Conservation (phyloP, 768 basidiomycete genomes). For the Auriculariales sp. region DNA sequence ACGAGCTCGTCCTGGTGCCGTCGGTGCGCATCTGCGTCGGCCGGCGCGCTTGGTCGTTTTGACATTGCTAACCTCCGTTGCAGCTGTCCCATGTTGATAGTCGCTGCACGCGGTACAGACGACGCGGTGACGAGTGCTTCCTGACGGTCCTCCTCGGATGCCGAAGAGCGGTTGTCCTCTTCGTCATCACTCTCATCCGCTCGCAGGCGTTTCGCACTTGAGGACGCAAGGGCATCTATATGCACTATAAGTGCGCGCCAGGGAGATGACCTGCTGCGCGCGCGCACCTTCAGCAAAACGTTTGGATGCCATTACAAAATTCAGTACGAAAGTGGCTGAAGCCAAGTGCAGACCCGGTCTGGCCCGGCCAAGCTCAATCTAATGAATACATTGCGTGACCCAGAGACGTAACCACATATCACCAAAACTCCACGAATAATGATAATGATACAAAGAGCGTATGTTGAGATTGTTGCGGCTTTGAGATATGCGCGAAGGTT, state of each 20-base stretch:
- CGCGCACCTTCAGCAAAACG: slow-evolving; percentile 7
- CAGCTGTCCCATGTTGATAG: slow-evolving; percentile 78
- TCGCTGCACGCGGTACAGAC: slow-evolving; percentile 41
- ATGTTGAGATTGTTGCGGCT: too few species aligned
- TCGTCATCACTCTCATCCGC: slow-evolving; percentile 38
- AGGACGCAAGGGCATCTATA: slow-evolving; percentile 9
- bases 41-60: slow-evolving; percentile 8
- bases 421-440: too few species aligned
- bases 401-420: too few species aligned
- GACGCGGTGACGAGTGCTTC: slow-evolving; percentile 13
- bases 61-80: slow-evolving; percentile 65
- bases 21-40: neutral
- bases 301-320: slow-evolving; percentile 9
- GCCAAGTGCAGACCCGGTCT: too few species aligned
- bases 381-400: too few species aligned
- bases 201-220: slow-evolving; percentile 26
- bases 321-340: too few species aligned
- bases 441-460: too few species aligned
- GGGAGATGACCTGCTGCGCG: neutral
- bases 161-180: slow-evolving; percentile 40
- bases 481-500: too few species aligned
- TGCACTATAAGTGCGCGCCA: neutral
- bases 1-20: slow-evolving; percentile 6
- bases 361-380: too few species aligned
- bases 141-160: slow-evolving; percentile 29